Base-by-base conservation (phyloP, 352 stramenopile genomes). In the Phytophthora europaea region DNA sequence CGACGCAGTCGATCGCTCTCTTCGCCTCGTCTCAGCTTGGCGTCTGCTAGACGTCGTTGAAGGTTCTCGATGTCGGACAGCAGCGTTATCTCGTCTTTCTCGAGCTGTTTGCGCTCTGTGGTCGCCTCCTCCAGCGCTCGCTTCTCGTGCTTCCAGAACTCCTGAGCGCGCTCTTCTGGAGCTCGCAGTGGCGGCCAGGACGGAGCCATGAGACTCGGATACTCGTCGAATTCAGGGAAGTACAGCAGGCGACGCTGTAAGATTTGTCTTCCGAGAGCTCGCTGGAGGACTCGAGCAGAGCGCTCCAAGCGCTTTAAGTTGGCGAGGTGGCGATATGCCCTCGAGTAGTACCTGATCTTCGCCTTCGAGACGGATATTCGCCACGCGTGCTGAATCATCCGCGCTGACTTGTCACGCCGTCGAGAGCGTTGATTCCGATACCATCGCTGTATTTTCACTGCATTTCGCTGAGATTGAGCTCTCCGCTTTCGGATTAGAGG, bases 1-100 rank as follows among this genome's bases (percentile, higher is more conserved):
- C 88, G 86, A 16, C 60, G 70, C 6, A 91, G 66, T 4, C 80
- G 79, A 13, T 90, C 84, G 0, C 56, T 68, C n/a, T 95, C 86
- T 13, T 86, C 76, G 0, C 6, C 48, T 6, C 40, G 55, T 26
- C 63, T 70, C 0, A 64, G 54, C 16, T 80, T 83, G 12, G 75
- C 67, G 8, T 84, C 69, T 10, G 53, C 56, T 18, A 84, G 15
- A n/a, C 67, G 65, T 1, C 20, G 45, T 10, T 80, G 53, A 8
- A 94, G 72, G 0, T 26, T 62, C 3, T 83, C 73, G 16, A 91
- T 64, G 0, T 83, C 70, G 4, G 9, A n/a, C 7, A 67, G 28
- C 13, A 93, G 43, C 1, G 16, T 23, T 0, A 61, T 43, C 65
- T 90, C 84, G 8, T 82, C 63, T 1, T 38, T 57, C 6, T 76